phyloP scores from a whole-genome alignment of 805 yeast genomes.

The Monosporozyma solicola region DNA sequence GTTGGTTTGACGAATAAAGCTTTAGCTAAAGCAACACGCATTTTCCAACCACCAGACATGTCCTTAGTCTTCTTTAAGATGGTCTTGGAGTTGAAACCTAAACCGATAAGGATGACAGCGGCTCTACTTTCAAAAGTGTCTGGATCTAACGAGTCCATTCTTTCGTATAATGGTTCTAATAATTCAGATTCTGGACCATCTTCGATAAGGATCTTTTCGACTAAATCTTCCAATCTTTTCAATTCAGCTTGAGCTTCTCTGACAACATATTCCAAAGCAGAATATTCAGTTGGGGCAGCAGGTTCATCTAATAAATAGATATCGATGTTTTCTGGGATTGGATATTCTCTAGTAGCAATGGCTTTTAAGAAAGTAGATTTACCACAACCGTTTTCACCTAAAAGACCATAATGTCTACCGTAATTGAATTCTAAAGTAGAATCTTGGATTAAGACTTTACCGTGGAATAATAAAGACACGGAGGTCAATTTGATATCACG shows the following conservation, averaged over 20 bases:
- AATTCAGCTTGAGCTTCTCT: conserved; percentile 92
- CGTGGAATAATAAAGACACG: conserved; percentile 89
- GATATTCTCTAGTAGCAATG: conserved; percentile 91
- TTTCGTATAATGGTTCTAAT: conserved; percentile 85
- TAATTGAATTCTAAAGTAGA: conserved; percentile 86
- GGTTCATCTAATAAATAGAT: conserved; percentile 93
- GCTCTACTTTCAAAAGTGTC: conserved; percentile 94
- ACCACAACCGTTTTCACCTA: conserved; percentile 99
- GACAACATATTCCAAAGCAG: conserved; percentile 94
- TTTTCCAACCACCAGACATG: conserved; percentile 99
- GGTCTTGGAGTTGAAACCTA: conserved; percentile 84
- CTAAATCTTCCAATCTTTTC: conserved; percentile 81
- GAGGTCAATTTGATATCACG: conserved; percentile 90
- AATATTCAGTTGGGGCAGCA: conserved; percentile 84
- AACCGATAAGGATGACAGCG: conserved; percentile 89
- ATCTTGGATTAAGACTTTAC: conserved; percentile 92
- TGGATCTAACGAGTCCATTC: conserved; percentile 94
- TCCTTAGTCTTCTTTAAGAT: conserved; percentile 92
- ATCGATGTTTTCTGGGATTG: conserved; percentile 87
- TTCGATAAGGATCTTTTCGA: conserved; percentile 78
- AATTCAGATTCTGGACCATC: conserved; percentile 90
- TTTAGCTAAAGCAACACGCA: conserved; percentile 98
- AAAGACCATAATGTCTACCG: conserved; percentile 94
- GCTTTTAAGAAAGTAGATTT: conserved; percentile 92
- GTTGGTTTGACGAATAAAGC: conserved; percentile 98